Conservation (phyloP, 805 yeast species). For the Starmerella potacharoeniae region DNA sequence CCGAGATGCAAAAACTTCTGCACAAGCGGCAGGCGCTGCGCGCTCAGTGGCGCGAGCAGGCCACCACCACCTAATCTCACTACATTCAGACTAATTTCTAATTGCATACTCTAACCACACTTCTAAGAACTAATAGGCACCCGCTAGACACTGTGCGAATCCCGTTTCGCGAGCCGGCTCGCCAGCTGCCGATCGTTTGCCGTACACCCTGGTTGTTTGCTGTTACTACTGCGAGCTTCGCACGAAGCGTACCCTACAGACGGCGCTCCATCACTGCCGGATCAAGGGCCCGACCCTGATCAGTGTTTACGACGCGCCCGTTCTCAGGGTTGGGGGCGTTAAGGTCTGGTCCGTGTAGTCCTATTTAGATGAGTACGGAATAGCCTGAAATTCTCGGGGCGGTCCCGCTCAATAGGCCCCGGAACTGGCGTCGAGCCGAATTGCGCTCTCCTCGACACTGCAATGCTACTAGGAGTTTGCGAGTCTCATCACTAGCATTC, state of each 20-base stretch:
- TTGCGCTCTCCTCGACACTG: too few relatives aligned
- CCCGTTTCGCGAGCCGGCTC: too few relatives aligned
- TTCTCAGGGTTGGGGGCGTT: background rate
- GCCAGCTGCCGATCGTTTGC: background rate
- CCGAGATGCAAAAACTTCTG: slow-evolving; percentile 18
- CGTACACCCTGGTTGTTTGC: background rate
- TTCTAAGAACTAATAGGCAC: too few relatives aligned
- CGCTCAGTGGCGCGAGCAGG: slow-evolving; percentile 18
- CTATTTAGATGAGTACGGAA: too few relatives aligned
- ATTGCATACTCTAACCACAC: too few relatives aligned
- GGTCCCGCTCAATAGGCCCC: too few relatives aligned
- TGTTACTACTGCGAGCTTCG: background rate
- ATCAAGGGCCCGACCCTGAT: slow-evolving; percentile 5
- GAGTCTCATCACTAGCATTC: background rate
- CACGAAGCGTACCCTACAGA: background rate
- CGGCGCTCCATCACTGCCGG: background rate
- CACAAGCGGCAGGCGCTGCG: slow-evolving; percentile 19
- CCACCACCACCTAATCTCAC: background rate
- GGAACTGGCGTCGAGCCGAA: too few relatives aligned
- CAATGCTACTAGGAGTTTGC: too few relatives aligned
- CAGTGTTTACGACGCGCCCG: slow-evolving; percentile 1
- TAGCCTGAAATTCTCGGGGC: too few relatives aligned
- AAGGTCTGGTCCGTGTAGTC: too few relatives aligned
- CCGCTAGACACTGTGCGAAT: too few relatives aligned
- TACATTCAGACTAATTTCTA: too few relatives aligned